Evolutionary conservation across 176 grass and related monocot species (phyloP).

Genomic region (Rhynchospora breviuscula): DNA sequence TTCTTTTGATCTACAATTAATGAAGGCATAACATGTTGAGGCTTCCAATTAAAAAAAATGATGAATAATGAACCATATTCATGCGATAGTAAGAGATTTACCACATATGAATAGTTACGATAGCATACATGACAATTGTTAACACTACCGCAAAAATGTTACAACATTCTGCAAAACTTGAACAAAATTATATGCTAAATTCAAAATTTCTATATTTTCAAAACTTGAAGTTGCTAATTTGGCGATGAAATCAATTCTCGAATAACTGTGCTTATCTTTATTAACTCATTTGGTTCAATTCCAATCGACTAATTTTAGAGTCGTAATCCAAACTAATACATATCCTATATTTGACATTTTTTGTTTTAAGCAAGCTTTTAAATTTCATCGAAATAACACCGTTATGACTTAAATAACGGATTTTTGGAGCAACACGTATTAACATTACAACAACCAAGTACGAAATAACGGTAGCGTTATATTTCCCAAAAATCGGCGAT

Average conservation of each 20-base stretch:
- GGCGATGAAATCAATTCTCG: not conserved
- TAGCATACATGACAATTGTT: not conserved
- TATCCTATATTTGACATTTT: not conserved
- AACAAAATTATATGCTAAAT: not conserved
- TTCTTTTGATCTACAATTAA: not conserved
- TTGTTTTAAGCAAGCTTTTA: too few species aligned
- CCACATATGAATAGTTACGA: not conserved
- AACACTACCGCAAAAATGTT: not conserved
- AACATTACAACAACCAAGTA: too few species aligned
- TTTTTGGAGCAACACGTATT: too few species aligned
- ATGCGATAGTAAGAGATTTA: not conserved
- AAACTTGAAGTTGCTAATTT: not conserved
- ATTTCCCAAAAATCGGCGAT: too few species aligned
- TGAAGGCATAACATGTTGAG: not conserved
- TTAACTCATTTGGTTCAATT: not conserved
- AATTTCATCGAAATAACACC: too few species aligned
- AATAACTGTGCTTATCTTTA: not conserved
- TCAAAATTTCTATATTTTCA: not conserved
- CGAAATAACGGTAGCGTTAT: too few species aligned
- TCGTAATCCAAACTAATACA: too few species aligned
- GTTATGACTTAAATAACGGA: too few species aligned
- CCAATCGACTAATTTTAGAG: not conserved
- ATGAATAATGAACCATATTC: not conserved
- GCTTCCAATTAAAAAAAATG: not conserved
- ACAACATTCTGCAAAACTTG: not conserved